phyloP scores from a whole-genome alignment of 1,284 basidiomycete genomes.

The Takashimella koratensis region DNA sequence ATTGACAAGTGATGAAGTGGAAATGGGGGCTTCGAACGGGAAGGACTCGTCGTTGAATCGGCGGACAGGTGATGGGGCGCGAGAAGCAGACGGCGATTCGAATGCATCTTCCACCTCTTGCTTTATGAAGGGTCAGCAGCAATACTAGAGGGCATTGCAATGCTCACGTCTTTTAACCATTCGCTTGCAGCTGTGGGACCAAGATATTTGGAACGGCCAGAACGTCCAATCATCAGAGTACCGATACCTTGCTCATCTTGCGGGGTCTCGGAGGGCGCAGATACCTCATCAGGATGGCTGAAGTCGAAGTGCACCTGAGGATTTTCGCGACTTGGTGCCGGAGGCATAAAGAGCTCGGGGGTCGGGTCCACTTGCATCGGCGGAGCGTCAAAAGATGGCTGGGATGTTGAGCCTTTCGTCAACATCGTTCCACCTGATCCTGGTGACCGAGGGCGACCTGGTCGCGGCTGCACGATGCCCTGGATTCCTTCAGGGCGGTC shows the following conservation, averaged over 20 bases:
- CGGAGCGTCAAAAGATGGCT: not conserved
- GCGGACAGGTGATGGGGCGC: not conserved
- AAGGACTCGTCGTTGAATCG: constrained; percentile 5
- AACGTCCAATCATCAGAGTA: constrained; percentile 23
- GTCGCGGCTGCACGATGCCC: too few relatives aligned
- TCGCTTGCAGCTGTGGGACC: constrained; percentile 30
- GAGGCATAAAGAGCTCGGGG: not conserved
- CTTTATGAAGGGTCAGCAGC: constrained; percentile 1
- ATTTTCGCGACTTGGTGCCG: not conserved
- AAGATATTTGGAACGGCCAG: constrained; percentile 26
- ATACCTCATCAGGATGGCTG: not conserved
- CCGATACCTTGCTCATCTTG: constrained; percentile 6
- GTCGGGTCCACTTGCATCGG: too few relatives aligned
- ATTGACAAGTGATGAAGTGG: constrained; percentile 10
- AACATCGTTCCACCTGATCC: too few relatives aligned
- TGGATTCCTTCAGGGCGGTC: not conserved
- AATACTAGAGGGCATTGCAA: not conserved
- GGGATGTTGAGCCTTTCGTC: not conserved
- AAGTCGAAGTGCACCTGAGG: not conserved
- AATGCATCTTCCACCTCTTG: constrained; percentile 17
- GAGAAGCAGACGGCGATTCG: not conserved
- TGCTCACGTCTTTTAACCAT: constrained; percentile 31
- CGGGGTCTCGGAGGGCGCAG: not conserved
- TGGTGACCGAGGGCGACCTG: too few relatives aligned
- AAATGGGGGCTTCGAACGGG: constrained; percentile 10